Base-by-base conservation (phyloP, 345 rosid species). In the Excoecaria agallocha region DNA sequence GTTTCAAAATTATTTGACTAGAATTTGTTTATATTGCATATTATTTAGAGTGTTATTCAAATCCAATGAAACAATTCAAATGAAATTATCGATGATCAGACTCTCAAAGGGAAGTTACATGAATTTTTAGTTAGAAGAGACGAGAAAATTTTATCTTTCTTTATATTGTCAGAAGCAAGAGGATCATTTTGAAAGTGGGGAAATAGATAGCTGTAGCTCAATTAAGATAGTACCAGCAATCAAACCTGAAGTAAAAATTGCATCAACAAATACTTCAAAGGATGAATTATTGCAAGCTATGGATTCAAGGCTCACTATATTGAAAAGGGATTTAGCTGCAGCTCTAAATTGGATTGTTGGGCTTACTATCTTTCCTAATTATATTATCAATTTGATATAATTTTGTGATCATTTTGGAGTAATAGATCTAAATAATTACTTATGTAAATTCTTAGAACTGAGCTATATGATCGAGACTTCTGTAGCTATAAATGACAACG, bases 201-300 rank as follows among this genome's bases (percentile, higher is more conserved):
- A 61, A 65, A 54, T 61, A 80, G 84, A 82, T 83, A 73, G 64
- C 39, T 35, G 62, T 12, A 3, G 22, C 12, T 43, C 15, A n/a
- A n/a, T 20, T 46, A 25, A 35, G 16, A 2, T 39, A 41, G 5
- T 48, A 46, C 20, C 22, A 8, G 16, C 22, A 48, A 10, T 58
- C 8, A 1, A 84, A 87, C 68, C 78, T 67, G 81, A 82, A 57
- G 76, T 35, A 65, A 81, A 82, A 5, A 68, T 35, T 74, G 84
- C 82, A 64, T 66, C 85, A 68, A 77, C 85, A n/a, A 88, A 83
- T 70, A 48, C 83, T 70, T 81, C 91, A 65, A 88, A 84, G 83
- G 86, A 86, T 79, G 89, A 84, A 75, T 82, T 87, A 64, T 72
- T 87, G 78, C 82, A 72, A 79, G 93, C 91, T 57, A 86, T 87